Base-by-base conservation (phyloP, 1,284 basidiomycete genomes). In the Polyporus tsugae region DNA sequence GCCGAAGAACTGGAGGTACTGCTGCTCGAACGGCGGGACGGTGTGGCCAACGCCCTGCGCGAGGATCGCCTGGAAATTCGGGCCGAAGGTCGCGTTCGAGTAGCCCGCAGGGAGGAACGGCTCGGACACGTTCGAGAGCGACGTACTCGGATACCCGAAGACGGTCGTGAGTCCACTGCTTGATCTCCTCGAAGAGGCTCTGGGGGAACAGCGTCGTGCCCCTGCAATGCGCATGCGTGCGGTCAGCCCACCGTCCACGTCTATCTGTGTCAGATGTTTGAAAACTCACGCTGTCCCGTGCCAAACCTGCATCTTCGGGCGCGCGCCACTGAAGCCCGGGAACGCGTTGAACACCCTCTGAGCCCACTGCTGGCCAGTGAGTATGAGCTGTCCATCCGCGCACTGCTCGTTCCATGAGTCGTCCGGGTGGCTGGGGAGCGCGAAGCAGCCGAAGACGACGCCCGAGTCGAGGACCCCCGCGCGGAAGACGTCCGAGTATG, bases 401-500 rank as follows among this genome's bases (percentile, higher is more conserved):
- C 72, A 73, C 58, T 80, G 76, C 52, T 75, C 81, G 76, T 86
- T 87, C 87, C 87, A 88, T 75, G 78, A 74, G 72, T 78, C 71
- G 22, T 71, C 78, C 11, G 83, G 74, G 38, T 77, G 70, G 25
- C 68, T 78, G 17, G 83, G 75, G 19, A 83, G 84, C 41, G 79
- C 82, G 75, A 88, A 89, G 79, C 87, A 89, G 11, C 81, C 86
- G 69, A 82, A 87, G 3, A 87, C 82, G 35, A 88, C 87, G 64
- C 87, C 87, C 44, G 85, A 84, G 77, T 82, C 85, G 17, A 81
- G 82, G 38, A 82, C 75, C n/a, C 83, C 86, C 7, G 85, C 87
- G 55, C 77, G 73, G 80, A 87, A 86, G 61, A 89, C 73, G 64
- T 89, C 85, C 7, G 87, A 87, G 77, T 89, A 89, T 10, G 85